Base-by-base conservation (phyloP, 108 stramenopile species). In the Cyclotella cryptica region DNA sequence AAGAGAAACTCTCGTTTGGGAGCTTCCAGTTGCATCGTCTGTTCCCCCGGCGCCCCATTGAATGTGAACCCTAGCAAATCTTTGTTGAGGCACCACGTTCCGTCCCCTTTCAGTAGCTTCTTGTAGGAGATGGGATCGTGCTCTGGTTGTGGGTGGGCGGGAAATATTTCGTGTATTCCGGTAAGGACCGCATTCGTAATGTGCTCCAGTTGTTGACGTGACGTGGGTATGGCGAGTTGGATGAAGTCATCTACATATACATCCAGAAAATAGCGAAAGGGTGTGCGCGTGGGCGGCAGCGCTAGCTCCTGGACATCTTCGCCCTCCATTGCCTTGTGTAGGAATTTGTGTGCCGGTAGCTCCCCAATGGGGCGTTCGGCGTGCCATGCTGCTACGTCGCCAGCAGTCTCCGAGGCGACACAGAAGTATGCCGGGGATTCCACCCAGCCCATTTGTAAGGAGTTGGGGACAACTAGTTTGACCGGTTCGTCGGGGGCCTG, bases 101-200 rank as follows among this genome's bases (percentile, higher is more conserved):
- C 63, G 17, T 63, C 63, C 3, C 43, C 45, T 65, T 63, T 22
- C 5, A 24, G 18, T 6, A 65, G 18, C 47, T 65, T 63, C n/a
- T 63, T 74, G 46, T 41, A 28, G 8, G 73, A 46, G 1, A 65
- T 59, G 7, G 84, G 84, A 62, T 86, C 85, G 26, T 59, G 2
- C 4, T 14, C 14, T 4, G 58, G 58, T 2, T 28, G 14, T 14
- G 58, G 14, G 26, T 22, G 14, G 21, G 21, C 58, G 4, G 58
- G 58, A 29, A 74, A 65, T 3, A 74, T 62, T 41, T 35, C 61
- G n/a, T 74, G 60, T 3, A 65, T 74, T 1, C 60, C 44, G 15
- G 26, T 30, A 3, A 74, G 19, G 10, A 49, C 17, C 17, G 71
- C 42, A 19, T 35, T 29, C 17, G 28, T 17, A 10, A 59, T 10